These are phyloP conservation scores for Goniomonas avonlea DNA, from an alignment of 78 protist genomes.

Conservation along the genomic window DNA sequence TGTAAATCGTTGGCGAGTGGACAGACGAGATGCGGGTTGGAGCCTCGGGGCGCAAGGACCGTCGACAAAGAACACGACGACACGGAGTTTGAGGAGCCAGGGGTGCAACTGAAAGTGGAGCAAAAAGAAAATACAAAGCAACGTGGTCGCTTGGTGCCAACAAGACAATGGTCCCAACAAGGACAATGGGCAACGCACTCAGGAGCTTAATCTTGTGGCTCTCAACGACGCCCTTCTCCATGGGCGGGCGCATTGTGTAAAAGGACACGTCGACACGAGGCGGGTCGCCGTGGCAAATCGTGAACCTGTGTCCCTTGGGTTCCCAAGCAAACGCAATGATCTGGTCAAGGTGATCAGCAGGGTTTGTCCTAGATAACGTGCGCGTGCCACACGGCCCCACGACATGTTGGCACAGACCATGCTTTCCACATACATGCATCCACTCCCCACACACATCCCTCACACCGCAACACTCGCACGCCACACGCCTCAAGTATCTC, in stretches of 20 bases:
- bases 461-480: too few species aligned
- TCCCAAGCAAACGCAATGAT: constrained; percentile 47
- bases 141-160: too few species aligned
- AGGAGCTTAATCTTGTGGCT: neutral
- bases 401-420: neutral
- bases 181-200: neutral
- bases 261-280: neutral
- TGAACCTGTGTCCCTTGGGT: constrained; percentile 38
- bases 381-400: neutral
- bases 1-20: too few species aligned
- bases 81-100: too few species aligned
- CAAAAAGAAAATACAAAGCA: too few species aligned
- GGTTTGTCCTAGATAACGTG: neutral
- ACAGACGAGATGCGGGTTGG: too few species aligned
- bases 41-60: too few species aligned
- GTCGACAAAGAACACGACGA: too few species aligned
- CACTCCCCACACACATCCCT: too few species aligned
- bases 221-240: neutral
- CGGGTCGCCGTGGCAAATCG: constrained; percentile 31
- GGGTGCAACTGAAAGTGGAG: neutral
- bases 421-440: constrained; percentile 26
- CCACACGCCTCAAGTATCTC: too few species aligned
- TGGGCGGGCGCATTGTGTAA: constrained; percentile 10
- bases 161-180: too few species aligned
- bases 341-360: too few species aligned